These are phyloP conservation scores for Trichosporon sp. DNA, from an alignment of 1,284 basidiomycete species.

Conservation along the genomic window DNA sequence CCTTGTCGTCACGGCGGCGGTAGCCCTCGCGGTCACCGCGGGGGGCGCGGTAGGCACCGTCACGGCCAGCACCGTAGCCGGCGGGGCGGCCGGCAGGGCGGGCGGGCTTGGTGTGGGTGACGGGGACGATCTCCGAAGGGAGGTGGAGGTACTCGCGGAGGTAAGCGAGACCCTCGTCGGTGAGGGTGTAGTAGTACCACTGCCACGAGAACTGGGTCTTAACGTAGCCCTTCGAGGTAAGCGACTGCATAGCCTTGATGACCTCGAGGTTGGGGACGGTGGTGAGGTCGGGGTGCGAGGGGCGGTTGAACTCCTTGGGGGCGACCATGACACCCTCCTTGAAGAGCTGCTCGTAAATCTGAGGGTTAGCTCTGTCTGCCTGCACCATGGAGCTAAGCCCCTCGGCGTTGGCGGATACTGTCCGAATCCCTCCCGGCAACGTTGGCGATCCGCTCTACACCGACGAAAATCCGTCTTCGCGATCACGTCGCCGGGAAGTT, in stretches of 20 bases:
- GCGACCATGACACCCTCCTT: constrained; percentile 99
- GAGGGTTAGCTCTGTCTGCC: constrained; percentile 8
- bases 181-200: constrained; percentile 91
- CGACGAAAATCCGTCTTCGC: background rate
- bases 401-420: background rate
- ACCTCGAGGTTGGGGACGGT: constrained; percentile 96
- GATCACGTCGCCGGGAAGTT: background rate
- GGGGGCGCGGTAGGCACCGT: constrained; percentile 71
- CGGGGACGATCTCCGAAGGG: constrained; percentile 85
- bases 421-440: background rate
- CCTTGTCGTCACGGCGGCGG: constrained; percentile 57
- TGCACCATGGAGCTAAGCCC: background rate
- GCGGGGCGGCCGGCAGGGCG: constrained; percentile 62
- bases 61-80: constrained; percentile 56
- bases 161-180: constrained; percentile 90
- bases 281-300: constrained; percentile 89
- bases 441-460: background rate
- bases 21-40: constrained; percentile 72
- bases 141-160: constrained; percentile 93
- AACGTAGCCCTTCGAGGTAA: constrained; percentile 91
- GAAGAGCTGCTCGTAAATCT: constrained; percentile 97
- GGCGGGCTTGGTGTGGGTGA: constrained; percentile 90
- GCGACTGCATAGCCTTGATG: constrained; percentile 98
- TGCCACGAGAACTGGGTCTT: constrained; percentile 98
- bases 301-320: constrained; percentile 97